Evolutionary conservation across 2,329 filamentous ascomycete species (phyloP), one percentile per base, ranked within the genome.

Genomic region (Chaetoscypha palmicola): DNA sequence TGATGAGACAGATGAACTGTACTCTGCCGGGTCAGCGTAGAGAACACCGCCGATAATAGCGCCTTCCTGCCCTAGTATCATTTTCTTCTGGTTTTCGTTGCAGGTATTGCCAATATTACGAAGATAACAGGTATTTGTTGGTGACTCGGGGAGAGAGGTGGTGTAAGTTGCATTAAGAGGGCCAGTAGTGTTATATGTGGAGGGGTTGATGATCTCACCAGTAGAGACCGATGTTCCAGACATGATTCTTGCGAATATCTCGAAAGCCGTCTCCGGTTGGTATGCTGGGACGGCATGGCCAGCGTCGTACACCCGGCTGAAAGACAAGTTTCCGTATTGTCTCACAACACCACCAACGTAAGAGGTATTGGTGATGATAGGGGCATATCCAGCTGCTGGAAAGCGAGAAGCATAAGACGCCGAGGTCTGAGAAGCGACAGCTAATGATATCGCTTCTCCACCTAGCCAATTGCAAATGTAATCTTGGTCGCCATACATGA

Each of bases 281-380:
- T 76, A 77, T 0, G 69, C 66, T 11, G 71, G 71, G 1, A 74
- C 68, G 55, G 83, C 83, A 55, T 85, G 81, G 1, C 81, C 80
- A 12, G 79, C 71, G 55, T 83, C 75, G 59, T 80, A 84, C 37
- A 85, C 70, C 5, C 81, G 72, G 42, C 76, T 77, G 60, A 85
- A 85, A 12, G 74, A 79, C 42, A 85, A 72, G 54, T 90, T 90
- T 9, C 83, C 86, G 55, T 78, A 86, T 62, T 92, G 85, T 3
- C 86, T 76, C 0, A 87, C 85, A 44, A 77, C 75, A 16, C 86
- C 87, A 40, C 77, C 85, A 58, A 80, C 76, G 63, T 83, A 83
- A 5, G 73, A 70, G 20, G 71, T 72, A 58, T 87, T 85, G 31
- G 86, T 78, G 10, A 79, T 67, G 49, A 92, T 79, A 11, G 82